Conservation (phyloP, 345 rosid species). For the Eucalyptus polybractea region DNA sequence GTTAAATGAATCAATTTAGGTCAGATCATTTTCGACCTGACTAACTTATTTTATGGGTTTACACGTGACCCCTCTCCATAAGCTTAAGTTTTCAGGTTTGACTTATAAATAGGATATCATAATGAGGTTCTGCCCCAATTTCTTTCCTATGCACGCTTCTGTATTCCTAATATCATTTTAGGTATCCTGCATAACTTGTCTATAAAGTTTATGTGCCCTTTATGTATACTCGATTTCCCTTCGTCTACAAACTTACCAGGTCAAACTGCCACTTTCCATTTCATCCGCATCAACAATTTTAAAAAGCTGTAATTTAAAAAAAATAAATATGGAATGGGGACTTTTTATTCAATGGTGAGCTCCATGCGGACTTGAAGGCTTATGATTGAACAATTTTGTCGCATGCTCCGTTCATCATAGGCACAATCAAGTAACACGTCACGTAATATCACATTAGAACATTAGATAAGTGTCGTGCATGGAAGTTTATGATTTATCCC, state of each 20-base stretch:
- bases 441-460: not conserved
- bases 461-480: not conserved
- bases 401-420: not conserved
- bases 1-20: too few species aligned
- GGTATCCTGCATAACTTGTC: not conserved
- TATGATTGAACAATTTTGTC: not conserved
- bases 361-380: not conserved
- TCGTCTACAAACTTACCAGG: not conserved
- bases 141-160: not conserved
- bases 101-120: not conserved
- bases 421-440: not conserved
- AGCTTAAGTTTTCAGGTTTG: not conserved
- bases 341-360: not conserved
- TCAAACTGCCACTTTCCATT: not conserved
- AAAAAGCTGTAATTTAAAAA: not conserved
- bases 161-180: not conserved
- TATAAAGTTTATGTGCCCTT: not conserved
- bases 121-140: not conserved
- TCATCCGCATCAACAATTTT: not conserved
- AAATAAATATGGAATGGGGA: not conserved
- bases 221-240: not conserved
- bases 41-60: too few species aligned
- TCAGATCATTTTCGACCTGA: rapidly evolving
- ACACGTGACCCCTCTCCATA: not conserved
- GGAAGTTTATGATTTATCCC: not conserved